These are phyloP conservation scores for Berberis thunbergii DNA, from an alignment of 164 flowering plant genomes.

Conservation along the genomic window DNA sequence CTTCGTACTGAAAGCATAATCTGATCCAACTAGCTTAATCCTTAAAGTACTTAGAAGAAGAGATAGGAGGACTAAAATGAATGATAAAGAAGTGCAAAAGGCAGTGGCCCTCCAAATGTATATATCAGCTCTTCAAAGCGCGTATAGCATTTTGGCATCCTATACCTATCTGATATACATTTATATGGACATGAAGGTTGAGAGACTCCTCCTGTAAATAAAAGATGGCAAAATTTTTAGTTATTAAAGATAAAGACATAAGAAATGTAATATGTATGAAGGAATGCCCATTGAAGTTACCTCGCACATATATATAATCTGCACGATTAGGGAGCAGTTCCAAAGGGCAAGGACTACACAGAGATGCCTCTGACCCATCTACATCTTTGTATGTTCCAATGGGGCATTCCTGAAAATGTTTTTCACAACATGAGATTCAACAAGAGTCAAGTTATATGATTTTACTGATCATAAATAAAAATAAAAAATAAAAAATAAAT, in stretches of 20 bases:
- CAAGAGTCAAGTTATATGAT: neutral
- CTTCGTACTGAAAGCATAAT: conserved; percentile 26
- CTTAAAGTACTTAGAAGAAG: conserved; percentile 52
- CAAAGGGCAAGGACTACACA: conserved; percentile 66
- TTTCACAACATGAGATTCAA: neutral
- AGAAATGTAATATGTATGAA: neutral
- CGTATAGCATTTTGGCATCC: conserved; percentile 82
- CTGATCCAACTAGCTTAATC: conserved; percentile 50
- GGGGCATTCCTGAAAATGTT: conserved; percentile 69
- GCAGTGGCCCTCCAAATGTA: conserved; percentile 87
- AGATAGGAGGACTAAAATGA: conserved; percentile 49
- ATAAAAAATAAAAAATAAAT: too few relatives aligned
- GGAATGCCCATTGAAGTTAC: conserved; percentile 22
- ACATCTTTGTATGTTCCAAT: conserved; percentile 75
- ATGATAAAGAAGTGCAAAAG: conserved; percentile 55
- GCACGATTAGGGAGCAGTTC: conserved; percentile 76
- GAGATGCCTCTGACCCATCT: conserved; percentile 65
- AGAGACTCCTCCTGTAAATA: conserved; percentile 67
- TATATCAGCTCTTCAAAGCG: conserved; percentile 85
- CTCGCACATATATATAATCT: conserved; percentile 61
- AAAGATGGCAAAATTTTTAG: neutral
- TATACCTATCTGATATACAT: conserved; percentile 74
- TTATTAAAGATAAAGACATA: neutral
- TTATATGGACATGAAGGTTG: conserved; percentile 60
- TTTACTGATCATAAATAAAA: neutral